Base-by-base conservation (phyloP, 2,329 filamentous ascomycete species). In the Alternaria infectoria region DNA sequence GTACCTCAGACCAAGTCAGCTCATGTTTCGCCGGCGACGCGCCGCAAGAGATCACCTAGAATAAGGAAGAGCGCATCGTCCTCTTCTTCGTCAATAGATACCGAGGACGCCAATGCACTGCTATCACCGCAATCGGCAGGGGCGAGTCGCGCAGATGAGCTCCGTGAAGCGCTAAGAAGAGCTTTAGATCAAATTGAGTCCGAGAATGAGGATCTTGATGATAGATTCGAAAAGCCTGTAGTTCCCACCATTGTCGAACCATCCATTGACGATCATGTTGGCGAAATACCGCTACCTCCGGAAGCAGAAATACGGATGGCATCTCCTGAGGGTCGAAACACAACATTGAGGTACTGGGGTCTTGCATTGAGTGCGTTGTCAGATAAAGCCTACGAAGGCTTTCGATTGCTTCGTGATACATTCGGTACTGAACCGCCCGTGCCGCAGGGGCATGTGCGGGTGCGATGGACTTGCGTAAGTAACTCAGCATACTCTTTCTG, bases 391-490 rank as follows among this genome's bases (percentile, higher is more conserved):
- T 59, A 72, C 19, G 67, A 74, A 49, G 71, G 67, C 5, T 61
- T 76, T 2, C 65, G 65, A n/a, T 26, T 66, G 17, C 52, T 77
- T 21, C 65, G 65, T 45, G 54, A 70, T 8, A 49, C 40, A n/a
- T 75, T 74, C 62, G 76, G 76, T 6, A 67, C 71, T n/a, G 77
- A 80, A 57, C 72, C 66, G 36, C 69, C 70, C 12, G 71, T 80
- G 17, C 61, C 70, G 8, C 51, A 65, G 21, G 68, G 69, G 4
- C 74, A 78, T 64, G 73, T 75, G n/a, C 74, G 77, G 11, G 75
- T 80, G 19, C 71, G 76, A 23, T 80, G 77, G 78, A 77, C 68
- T 43, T 80, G 78, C 62, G 75, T 77, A 65, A 68, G 73, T 67
- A 10, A 8, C 2, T 19, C 11, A 17, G 11, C 40, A 26, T 10